Base-by-base conservation (phyloP, 192 early-diverging fungal genomes). In the Coemansia sp. region DNA sequence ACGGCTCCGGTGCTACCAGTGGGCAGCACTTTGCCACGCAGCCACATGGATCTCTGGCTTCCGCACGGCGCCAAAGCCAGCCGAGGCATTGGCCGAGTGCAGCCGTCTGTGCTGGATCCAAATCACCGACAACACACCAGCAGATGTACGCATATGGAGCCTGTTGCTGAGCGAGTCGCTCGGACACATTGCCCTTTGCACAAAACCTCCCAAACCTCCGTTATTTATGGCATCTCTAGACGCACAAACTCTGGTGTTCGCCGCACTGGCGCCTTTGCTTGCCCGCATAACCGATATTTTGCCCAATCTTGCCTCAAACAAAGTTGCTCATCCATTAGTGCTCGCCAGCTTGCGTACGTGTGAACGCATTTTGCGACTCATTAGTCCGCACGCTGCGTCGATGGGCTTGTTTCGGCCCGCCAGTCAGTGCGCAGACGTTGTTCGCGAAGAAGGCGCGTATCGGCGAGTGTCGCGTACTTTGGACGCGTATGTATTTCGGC, bases 1-100 rank as follows among this genome's bases (percentile, higher is more conserved):
- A 49, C 63, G 63, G 24, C 63, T 60, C 47, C 70, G 76, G 4
- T 79, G 76, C 56, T 79, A 79, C 56, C 76, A 79, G 56, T 79
- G 76, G 76, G 70, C 76, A 2, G 67, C 67, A 0, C 50, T 79
- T 0, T 79, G 76, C 14, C 76, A 61, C 3, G 14, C 66, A 4
- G 47, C 60, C 29, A 70, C 76, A 0, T 73, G 76, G 70, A 32
- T 69, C 15, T 15, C 65, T 0, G 17, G 38, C 35, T 47, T 2
- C 12, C 39, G 7, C 29, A n/a, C 32, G 4, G 41, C 0, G 35
- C 29, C 10, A 3, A 24, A 43, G 23, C 56, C 14, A 10, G 52
- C 14, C 14, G 65, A 61, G 22, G 58, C 69, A 2, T 6, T 55
- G 22, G 75, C 76, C 15, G 66, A 66, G 29, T 61, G 66, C 29